A percentile compares a stretch with the other conserved stretches of the same genome.
Evolutionary conservation across 331 rosid genomes (phyloP).

Genomic region (Phaseolus coccineus): DNA sequence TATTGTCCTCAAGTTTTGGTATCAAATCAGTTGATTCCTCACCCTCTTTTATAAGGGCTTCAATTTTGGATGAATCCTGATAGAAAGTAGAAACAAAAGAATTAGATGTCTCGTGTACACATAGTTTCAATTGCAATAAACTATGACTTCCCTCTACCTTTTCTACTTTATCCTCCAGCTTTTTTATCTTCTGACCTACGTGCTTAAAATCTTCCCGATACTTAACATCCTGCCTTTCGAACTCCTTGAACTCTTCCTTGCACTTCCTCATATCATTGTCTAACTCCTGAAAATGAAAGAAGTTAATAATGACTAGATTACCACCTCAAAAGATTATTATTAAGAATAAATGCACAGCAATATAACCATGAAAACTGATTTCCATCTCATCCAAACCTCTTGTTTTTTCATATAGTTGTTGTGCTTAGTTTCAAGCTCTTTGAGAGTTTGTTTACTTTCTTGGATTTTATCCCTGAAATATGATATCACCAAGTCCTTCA

Average conservation of each 20-base stretch:
- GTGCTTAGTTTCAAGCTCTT: constrained; percentile 87
- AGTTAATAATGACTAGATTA: constrained; percentile 2
- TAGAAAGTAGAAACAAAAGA: constrained; percentile 43
- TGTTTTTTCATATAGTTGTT: constrained; percentile 64
- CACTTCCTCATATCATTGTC: constrained; percentile 78
- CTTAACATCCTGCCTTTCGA: constrained; percentile 96
- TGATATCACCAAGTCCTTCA: constrained; percentile 33
- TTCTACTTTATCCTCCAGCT: constrained; percentile 81
- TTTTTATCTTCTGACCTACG: constrained; percentile 83
- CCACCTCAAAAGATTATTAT: constrained; percentile 16
- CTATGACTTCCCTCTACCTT: constrained; percentile 63
- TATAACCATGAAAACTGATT: constrained; percentile 26
- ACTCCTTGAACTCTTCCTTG: constrained; percentile 91
- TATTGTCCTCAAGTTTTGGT: constrained; percentile 77
- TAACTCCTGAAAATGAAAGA: constrained; percentile 66
- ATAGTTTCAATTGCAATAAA: constrained; percentile 20
- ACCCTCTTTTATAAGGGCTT: constrained; percentile 68
- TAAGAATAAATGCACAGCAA: constrained; percentile 23
- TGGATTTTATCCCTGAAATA: constrained; percentile 74
- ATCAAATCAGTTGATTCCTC: constrained; percentile 75
- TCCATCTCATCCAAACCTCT: constrained; percentile 69
- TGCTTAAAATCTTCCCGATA: constrained; percentile 89
- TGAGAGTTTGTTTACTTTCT: constrained; percentile 68
- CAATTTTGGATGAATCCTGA: constrained; percentile 78
- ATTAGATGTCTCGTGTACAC: constrained; percentile 33